Base-by-base conservation (phyloP, 352 stramenopile species). In the Pythium monospermum region DNA sequence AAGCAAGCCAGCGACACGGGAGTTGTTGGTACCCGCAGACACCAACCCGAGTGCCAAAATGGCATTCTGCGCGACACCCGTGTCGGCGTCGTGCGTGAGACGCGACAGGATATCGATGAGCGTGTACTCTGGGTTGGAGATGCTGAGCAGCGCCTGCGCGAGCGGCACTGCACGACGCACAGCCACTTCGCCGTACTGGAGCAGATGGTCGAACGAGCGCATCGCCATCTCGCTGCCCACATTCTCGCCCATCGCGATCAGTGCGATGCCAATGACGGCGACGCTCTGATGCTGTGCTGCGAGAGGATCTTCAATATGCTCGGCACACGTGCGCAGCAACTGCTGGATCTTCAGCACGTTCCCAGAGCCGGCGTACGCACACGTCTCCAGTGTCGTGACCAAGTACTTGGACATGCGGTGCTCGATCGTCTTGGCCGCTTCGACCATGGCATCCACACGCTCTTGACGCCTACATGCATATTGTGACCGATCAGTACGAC, bases 281-380 rank as follows among this genome's bases (percentile, higher is more conserved):
- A 97, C 94, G 63, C 86, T 91, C 69, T 99, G 93, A 53, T 94
- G 80, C 53, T 88, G 73, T 66, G 91, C 56, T 18, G 76, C 76
- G 11, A 76, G 62, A 6, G 79, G 72, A 43, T 96, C 86, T 49
- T 95, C 82, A 59, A 95, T 89, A 69, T 99, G 97, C 68, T 99
- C 97, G 4, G 96, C 87, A 60, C 97, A 99, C 44, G 97, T 85
- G 59, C 97, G 95, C 28, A 99, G 76, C 71, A 99, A 89, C 68
- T 98, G 80, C 72, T 99, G 96, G 18, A 99, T 92, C 76, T 98
- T 98, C 37, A 99, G 69, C 44, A 99, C 97, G 65, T 99, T 99
- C 10, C 97, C 97, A 38, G 94, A 98, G 25, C 95, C 97, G 56
- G 97, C 95, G 69, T 99, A 99, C 8, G 97, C 97, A 53, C 91